phyloP scores from a whole-genome alignment of 768 basidiomycete species.

The Symmetrospora coprosmae region DNA sequence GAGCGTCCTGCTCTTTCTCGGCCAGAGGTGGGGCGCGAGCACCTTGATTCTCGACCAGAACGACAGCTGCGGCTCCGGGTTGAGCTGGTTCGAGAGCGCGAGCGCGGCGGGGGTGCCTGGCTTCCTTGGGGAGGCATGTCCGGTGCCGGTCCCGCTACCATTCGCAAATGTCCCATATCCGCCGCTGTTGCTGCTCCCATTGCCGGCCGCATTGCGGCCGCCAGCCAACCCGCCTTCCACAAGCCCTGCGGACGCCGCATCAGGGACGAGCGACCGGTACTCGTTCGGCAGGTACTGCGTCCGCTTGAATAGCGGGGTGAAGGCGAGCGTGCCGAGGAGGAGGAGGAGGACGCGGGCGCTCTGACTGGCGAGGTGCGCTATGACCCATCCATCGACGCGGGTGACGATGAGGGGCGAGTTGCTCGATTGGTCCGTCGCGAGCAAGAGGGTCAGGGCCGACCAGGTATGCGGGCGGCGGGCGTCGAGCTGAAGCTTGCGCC shows the following conservation, averaged over 20 bases:
- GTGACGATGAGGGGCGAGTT: no score
- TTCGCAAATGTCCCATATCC: conserved; percentile 9
- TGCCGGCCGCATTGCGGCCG: neutral
- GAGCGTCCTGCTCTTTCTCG: conserved; percentile 50
- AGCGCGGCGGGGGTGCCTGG: no score
- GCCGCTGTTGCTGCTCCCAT: neutral
- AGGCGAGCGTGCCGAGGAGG: neutral
- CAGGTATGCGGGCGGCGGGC: neutral
- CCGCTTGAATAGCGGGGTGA: neutral
- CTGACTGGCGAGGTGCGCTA: neutral
- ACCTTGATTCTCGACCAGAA: conserved; percentile 46
- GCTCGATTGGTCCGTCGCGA: no score
- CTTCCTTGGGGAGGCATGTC: neutral
- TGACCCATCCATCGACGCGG: conserved; percentile 1
- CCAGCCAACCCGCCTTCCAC: neutral
- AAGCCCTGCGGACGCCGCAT: neutral
- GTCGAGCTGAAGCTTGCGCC: neutral
- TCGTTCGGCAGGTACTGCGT: conserved; percentile 7
- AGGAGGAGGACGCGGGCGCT: neutral
- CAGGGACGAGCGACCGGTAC: neutral
- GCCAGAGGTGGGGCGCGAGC: conserved; percentile 73
- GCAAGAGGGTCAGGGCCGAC: no score
- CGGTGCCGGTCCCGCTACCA: no score
- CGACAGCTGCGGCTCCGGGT: neutral
- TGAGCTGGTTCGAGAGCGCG: no score